Percentiles rank a stretch among this genome's conserved stretches.
Conservation (phyloP, 768 basidiomycete genomes). For the Mycena belliarum region DNA sequence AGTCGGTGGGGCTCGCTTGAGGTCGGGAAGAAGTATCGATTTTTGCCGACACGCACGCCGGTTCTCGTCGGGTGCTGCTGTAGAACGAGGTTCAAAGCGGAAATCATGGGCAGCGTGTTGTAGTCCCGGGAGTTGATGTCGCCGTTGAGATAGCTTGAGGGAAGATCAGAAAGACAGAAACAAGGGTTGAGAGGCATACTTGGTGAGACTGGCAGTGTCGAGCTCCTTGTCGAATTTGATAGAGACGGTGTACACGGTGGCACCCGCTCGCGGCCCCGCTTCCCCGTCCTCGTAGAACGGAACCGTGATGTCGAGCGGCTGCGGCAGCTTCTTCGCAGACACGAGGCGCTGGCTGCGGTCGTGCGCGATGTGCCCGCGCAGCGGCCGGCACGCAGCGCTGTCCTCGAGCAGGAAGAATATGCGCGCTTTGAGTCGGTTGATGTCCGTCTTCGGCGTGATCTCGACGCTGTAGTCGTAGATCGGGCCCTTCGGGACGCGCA, state of each 20-base stretch:
- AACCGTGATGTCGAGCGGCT: slow-evolving; percentile 43
- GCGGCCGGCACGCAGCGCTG: slow-evolving; percentile 34
- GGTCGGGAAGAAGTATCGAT: slow-evolving; percentile 45
- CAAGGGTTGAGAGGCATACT: slow-evolving; percentile 31
- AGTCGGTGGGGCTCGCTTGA: slow-evolving; percentile 13
- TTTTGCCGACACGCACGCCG: slow-evolving; percentile 43
- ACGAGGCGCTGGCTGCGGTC: slow-evolving; percentile 50
- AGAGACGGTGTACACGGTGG: slow-evolving; percentile 43
- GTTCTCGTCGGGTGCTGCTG: slow-evolving; percentile 36
- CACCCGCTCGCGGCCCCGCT: slow-evolving; percentile 33
- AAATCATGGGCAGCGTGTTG: slow-evolving; percentile 40
- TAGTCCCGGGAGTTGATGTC: slow-evolving; percentile 32
- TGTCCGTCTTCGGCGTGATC: slow-evolving; percentile 48
- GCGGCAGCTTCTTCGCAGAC: slow-evolving; percentile 44
- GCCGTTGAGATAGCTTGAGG: slow-evolving; percentile 45
- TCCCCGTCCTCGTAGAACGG: slow-evolving; percentile 46
- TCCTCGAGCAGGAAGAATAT: slow-evolving; percentile 58
- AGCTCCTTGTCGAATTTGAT: slow-evolving; percentile 45
- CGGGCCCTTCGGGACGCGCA: slow-evolving; percentile 46
- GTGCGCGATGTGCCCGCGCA: slow-evolving; percentile 50
- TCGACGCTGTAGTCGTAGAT: slow-evolving; percentile 60
- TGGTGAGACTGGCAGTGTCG: slow-evolving; percentile 32
- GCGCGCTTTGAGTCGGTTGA: slow-evolving; percentile 46
- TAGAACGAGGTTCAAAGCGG: slow-evolving; percentile 49
- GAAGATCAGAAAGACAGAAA: slow-evolving; percentile 4